These are phyloP conservation scores for Globisporangium paddicum DNA, from an alignment of 352 stramenopile genomes.

Conservation along the genomic window DNA sequence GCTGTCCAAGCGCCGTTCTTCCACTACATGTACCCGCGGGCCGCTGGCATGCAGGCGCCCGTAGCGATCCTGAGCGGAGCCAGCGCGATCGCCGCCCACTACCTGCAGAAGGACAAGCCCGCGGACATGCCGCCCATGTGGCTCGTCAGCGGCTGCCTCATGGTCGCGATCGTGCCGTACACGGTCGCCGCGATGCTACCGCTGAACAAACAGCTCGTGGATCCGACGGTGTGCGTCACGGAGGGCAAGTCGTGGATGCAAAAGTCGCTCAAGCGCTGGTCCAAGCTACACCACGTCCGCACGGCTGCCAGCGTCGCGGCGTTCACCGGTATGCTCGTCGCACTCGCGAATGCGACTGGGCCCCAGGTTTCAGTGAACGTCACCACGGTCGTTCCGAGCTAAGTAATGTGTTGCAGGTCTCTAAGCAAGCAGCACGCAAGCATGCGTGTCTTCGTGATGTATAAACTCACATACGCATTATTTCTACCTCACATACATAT, in stretches of 20 bases:
- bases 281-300: constrained; percentile 47
- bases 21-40: constrained; percentile 19
- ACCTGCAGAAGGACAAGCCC: constrained; percentile 7
- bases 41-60: constrained; percentile 16
- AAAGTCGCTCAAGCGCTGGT: constrained; percentile 50
- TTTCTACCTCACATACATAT: background rate
- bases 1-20: constrained; percentile 23
- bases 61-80: constrained; percentile 18
- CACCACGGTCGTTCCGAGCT: background rate
- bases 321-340: constrained; percentile 57
- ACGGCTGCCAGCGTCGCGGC: constrained; percentile 43
- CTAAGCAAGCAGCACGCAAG: background rate
- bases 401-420: too few relatives aligned
- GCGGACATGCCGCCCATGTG: constrained; percentile 5
- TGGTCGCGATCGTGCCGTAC: constrained; percentile 58
- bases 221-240: constrained; percentile 34
- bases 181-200: constrained; percentile 62
- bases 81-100: constrained; percentile 14
- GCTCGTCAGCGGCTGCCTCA: constrained; percentile 35
- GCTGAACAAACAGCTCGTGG: constrained; percentile 56
- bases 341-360: constrained; percentile 23
- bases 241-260: constrained; percentile 44
- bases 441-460: background rate
- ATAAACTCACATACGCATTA: background rate
- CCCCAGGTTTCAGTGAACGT: background rate